Percentiles rank a stretch among this genome's conserved stretches.
Conservation (phyloP, 1,284 basidiomycete genomes). For the Vanrija pseudolonga region DNA sequence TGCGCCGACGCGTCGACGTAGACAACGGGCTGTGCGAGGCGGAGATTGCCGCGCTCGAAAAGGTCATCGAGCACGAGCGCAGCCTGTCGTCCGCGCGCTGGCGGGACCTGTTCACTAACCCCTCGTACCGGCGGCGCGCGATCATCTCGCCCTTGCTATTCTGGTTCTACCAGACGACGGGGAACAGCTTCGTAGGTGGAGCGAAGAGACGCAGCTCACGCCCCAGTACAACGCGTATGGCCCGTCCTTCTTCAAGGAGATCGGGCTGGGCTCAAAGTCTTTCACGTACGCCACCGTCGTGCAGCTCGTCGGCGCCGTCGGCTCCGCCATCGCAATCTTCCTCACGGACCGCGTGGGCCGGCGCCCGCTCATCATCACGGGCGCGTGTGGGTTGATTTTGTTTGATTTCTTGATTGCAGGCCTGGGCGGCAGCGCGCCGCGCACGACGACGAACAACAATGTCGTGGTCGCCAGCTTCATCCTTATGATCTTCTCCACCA, state of each 20-base stretch:
- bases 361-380: slow-evolving; percentile 19
- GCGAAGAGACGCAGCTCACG: too few relatives aligned
- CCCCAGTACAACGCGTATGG: slow-evolving; percentile 18
- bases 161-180: slow-evolving; percentile 19
- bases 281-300: slow-evolving; percentile 24
- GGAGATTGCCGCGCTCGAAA: slow-evolving; percentile 23
- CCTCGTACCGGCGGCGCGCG: slow-evolving; percentile 15
- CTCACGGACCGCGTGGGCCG: slow-evolving; percentile 18
- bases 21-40: slow-evolving; percentile 8
- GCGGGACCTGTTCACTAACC: slow-evolving; percentile 22
- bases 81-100: slow-evolving; percentile 8
- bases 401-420: slow-evolving; percentile 18
- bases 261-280: slow-evolving; percentile 19
- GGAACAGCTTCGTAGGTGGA: slow-evolving; percentile 10
- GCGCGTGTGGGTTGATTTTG: slow-evolving; percentile 9
- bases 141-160: slow-evolving; percentile 5
- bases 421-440: slow-evolving; percentile 10
- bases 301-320: slow-evolving; percentile 14
- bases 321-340: slow-evolving; percentile 13
- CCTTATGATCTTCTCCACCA: slow-evolving; percentile 16
- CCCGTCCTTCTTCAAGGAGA: slow-evolving; percentile 19
- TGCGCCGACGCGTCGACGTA: slow-evolving; percentile 16
- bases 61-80: slow-evolving; percentile 13
- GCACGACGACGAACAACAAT: slow-evolving; percentile 6
- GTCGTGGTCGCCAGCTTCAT: slow-evolving; percentile 21